These are phyloP conservation scores for Pseudogymnoascus verrucosus DNA, from an alignment of 2,329 filamentous ascomycete genomes.

Conservation along the genomic window DNA sequence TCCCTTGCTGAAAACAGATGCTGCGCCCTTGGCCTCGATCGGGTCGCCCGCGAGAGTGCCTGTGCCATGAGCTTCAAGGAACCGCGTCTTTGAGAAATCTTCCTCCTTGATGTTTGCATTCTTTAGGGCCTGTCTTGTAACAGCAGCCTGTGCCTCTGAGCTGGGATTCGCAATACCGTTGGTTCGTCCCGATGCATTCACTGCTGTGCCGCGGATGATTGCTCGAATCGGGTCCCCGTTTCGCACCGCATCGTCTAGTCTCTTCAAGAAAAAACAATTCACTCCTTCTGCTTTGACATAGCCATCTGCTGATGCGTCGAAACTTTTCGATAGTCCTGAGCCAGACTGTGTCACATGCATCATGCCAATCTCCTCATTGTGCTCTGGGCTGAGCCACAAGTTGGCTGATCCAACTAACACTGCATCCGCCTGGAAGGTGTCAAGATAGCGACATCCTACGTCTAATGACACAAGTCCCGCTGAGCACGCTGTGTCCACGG, in stretches of 20 bases:
- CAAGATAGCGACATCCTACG: conserved; percentile 14
- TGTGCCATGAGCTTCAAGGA: conserved; percentile 8
- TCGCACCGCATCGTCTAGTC: conserved; percentile 46
- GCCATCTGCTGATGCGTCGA: conserved; percentile 51
- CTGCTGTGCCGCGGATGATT: conserved; percentile 43
- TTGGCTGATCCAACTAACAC: conserved; percentile 30
- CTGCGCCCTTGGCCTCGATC: conserved; percentile 8
- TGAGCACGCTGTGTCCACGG: conserved; percentile 21
- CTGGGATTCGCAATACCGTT: conserved; percentile 48
- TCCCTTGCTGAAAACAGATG: conserved; percentile 16
- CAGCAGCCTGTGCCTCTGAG: conserved; percentile 31
- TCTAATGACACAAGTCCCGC: conserved; percentile 26
- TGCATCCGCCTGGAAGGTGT: background rate
- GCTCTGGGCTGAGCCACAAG: conserved; percentile 17
- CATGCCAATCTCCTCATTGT: background rate
- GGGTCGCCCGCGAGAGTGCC: conserved; percentile 14
- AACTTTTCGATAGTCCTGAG: conserved; percentile 23
- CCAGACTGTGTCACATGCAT: conserved; percentile 35
- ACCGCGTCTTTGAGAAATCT: background rate
- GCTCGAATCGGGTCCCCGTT: conserved; percentile 50
- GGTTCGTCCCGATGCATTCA: conserved; percentile 49
- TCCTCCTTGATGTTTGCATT: conserved; percentile 11
- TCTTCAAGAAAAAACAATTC: conserved; percentile 51
- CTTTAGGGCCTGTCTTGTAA: background rate
- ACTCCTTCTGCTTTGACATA: conserved; percentile 57